Evolutionary conservation across 2,329 filamentous ascomycete genomes (phyloP).

Genomic region (Xylaria sp.): DNA sequence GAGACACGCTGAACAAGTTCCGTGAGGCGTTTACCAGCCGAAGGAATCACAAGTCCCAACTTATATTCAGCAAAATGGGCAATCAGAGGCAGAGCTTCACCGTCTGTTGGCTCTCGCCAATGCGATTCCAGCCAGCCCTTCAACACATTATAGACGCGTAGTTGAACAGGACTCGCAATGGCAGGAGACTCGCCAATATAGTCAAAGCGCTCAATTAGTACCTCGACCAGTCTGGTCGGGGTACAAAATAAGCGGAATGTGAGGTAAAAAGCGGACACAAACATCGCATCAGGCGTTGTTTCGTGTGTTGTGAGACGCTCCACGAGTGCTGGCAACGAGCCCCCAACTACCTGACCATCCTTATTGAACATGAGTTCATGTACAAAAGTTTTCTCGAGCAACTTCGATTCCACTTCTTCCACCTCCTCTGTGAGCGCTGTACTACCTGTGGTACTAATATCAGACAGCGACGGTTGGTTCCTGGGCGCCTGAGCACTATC

Average conservation of each 20-base stretch:
- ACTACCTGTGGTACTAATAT: constrained; percentile 73
- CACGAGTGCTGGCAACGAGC: constrained; percentile 88
- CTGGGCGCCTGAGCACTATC: constrained; percentile 68
- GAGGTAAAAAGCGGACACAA: constrained; percentile 94
- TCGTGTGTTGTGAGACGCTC: constrained; percentile 94
- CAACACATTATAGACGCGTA: constrained; percentile 95
- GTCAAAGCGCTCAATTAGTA: constrained; percentile 90
- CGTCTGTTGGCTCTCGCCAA: constrained; percentile 86
- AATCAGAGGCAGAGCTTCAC: constrained; percentile 78
- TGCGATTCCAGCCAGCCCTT: constrained; percentile 98
- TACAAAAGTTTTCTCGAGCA: constrained; percentile 92
- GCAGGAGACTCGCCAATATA: constrained; percentile 83
- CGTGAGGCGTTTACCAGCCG: constrained; percentile 80
- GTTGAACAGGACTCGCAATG: constrained; percentile 80
- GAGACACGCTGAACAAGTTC: constrained; percentile 84
- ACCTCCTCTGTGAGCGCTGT: constrained; percentile 76
- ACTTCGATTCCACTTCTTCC: constrained; percentile 80
- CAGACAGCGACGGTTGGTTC: constrained; percentile 71
- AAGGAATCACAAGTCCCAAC: constrained; percentile 74
- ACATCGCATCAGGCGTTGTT: constrained; percentile 88
- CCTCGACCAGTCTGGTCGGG: constrained; percentile 79
- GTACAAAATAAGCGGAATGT: constrained; percentile 95
- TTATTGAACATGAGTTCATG: constrained; percentile 94
- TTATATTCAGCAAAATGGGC: constrained; percentile 81
- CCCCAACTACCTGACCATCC: constrained; percentile 93